Conservation (phyloP, 2,329 filamentous ascomycete species). For the Penicillium sp. region DNA sequence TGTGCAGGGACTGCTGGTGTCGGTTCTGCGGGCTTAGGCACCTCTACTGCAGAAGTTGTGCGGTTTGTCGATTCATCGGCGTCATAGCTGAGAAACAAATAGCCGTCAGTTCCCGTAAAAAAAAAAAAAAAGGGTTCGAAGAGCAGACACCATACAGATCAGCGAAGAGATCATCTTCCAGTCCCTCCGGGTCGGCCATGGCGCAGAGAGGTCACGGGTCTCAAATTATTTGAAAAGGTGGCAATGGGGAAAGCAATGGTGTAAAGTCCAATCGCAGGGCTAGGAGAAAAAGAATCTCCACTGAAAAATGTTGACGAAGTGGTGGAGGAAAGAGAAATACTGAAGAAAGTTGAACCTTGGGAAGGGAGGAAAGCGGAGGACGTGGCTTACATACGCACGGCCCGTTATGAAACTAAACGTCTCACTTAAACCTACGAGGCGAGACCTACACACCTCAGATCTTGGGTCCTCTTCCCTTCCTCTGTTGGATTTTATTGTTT, state of each 20-base stretch:
- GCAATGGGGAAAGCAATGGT: background rate
- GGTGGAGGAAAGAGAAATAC: slow-evolving; percentile 6
- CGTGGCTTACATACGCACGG: slow-evolving; percentile 20
- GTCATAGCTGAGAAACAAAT: slow-evolving; percentile 57
- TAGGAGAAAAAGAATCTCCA: background rate
- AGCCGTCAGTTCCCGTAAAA: slow-evolving; percentile 6
- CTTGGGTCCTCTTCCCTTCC: background rate
- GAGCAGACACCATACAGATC: slow-evolving; percentile 68
- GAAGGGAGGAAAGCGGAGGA: slow-evolving; percentile 22
- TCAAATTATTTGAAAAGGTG: slow-evolving; percentile 1
- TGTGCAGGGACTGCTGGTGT: slow-evolving; percentile 31
- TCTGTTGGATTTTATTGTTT: background rate
- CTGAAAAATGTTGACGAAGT: background rate
- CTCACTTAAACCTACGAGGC: background rate
- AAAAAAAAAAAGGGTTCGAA: slow-evolving; percentile 2
- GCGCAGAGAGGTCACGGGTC: slow-evolving; percentile 26
- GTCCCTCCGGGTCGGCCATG: slow-evolving; percentile 80
- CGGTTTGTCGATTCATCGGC: slow-evolving; percentile 59
- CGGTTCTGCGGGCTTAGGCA: slow-evolving; percentile 41
- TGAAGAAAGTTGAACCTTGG: slow-evolving; percentile 11
- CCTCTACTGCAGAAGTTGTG: slow-evolving; percentile 29
- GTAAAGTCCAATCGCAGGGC: background rate
- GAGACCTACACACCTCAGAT: background rate
- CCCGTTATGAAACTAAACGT: background rate
- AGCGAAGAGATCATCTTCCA: slow-evolving; percentile 93